phyloP scores from a whole-genome alignment of 2,329 filamentous ascomycete species.

The Calonectria leucothoes region DNA sequence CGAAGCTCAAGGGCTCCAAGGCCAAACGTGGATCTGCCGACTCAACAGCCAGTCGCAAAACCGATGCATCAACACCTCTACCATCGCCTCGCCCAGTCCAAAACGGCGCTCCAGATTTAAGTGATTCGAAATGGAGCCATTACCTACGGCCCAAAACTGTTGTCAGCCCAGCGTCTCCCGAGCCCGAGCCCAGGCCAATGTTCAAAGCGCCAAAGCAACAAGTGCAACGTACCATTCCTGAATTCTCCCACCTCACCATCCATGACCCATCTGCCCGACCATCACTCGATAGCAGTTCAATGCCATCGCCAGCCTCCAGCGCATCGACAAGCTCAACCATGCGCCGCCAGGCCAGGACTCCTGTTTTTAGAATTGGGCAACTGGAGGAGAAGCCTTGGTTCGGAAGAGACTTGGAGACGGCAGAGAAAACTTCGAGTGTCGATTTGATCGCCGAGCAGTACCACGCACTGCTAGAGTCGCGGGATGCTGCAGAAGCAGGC shows the following conservation, averaged over 20 bases:
- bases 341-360: constrained; percentile 63
- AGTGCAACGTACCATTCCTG: constrained; percentile 36
- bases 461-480: constrained; percentile 55
- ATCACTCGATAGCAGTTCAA: constrained; percentile 40
- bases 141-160: constrained; percentile 41
- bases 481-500: constrained; percentile 48
- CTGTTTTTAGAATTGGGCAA: constrained; percentile 62
- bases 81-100: constrained; percentile 34
- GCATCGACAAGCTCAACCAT: constrained; percentile 45
- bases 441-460: constrained; percentile 65
- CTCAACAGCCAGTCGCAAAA: constrained; percentile 37
- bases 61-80: constrained; percentile 24
- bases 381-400: constrained; percentile 50
- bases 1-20: constrained; percentile 41
- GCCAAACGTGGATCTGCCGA: constrained; percentile 42
- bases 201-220: constrained; percentile 31
- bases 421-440: constrained; percentile 54
- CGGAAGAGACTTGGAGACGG: constrained; percentile 35
- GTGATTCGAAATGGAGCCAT: constrained; percentile 44
- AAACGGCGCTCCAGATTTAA: constrained; percentile 40
- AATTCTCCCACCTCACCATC: constrained; percentile 40
- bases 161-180: constrained; percentile 27
- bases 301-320: constrained; percentile 50
- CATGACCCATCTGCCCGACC: constrained; percentile 33
- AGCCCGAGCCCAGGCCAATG: constrained; percentile 26